Conservation (phyloP, 1,139 yeast genomes). For the Candida tunisiensis region DNA sequence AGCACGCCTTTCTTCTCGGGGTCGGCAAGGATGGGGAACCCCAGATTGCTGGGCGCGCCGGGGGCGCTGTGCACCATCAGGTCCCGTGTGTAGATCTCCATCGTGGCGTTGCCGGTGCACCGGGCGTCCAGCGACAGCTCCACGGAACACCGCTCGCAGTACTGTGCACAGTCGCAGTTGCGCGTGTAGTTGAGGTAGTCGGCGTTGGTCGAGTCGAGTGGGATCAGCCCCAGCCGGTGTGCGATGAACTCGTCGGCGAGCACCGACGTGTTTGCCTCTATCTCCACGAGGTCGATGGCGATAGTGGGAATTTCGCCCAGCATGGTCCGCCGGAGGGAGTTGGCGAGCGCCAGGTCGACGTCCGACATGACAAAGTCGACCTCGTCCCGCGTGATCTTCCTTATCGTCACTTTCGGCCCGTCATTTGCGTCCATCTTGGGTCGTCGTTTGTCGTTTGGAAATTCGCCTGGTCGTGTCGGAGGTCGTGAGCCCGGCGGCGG, state of each 20-base stretch:
- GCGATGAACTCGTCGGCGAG: slow-evolving; percentile 93
- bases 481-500: no score
- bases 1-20: slow-evolving; percentile 66
- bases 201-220: slow-evolving; percentile 70
- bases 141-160: slow-evolving; percentile 89
- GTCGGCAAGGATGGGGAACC: slow-evolving; percentile 76
- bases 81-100: slow-evolving; percentile 84
- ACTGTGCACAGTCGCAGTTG: slow-evolving; percentile 96
- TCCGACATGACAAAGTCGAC: slow-evolving; percentile 82
- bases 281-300: slow-evolving; percentile 92
- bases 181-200: slow-evolving; percentile 55
- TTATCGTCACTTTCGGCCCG: slow-evolving; percentile 76
- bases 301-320: slow-evolving; percentile 89
- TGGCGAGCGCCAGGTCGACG: slow-evolving; percentile 81
- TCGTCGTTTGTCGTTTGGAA: no score
- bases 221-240: slow-evolving; percentile 84
- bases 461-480: no score
- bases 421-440: slow-evolving; percentile 13
- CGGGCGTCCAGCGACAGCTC: slow-evolving; percentile 71
- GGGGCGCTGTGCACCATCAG: slow-evolving; percentile 33
- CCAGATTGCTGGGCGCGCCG: slow-evolving; percentile 25
- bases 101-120: slow-evolving; percentile 75
- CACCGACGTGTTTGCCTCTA: slow-evolving; percentile 84
- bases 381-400: slow-evolving; percentile 69
- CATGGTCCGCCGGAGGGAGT: slow-evolving; percentile 82